These are phyloP conservation scores for Pseudocercospora ulei DNA, from an alignment of 2,329 filamentous ascomycete genomes.

Conservation along the genomic window DNA sequence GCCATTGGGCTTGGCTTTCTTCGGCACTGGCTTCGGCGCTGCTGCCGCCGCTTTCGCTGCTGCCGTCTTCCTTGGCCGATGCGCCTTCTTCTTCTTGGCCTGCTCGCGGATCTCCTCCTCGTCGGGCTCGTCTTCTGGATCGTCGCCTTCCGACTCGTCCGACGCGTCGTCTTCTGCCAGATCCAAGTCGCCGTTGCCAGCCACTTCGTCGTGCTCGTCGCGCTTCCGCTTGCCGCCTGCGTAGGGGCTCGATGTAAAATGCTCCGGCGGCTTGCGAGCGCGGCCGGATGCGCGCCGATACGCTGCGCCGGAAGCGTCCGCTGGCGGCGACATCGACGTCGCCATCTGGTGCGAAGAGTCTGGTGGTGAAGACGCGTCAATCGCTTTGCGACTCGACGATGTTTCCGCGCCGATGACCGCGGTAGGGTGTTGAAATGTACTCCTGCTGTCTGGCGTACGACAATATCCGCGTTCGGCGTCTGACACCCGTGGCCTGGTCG, in stretches of 20 bases:
- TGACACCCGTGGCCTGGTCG: too few relatives aligned
- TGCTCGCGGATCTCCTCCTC: slow-evolving; percentile 44
- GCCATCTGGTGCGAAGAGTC: slow-evolving; percentile 12
- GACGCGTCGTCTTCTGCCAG: slow-evolving; percentile 27
- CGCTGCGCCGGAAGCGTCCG: slow-evolving; percentile 40
- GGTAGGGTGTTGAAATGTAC: too few relatives aligned
- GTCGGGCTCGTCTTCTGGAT: slow-evolving; percentile 37
- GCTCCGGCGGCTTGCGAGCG: slow-evolving; percentile 32
- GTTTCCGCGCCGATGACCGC: too few relatives aligned
- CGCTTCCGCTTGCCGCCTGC: slow-evolving; percentile 43
- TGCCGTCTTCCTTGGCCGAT: slow-evolving; percentile 25
- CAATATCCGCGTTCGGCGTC: too few relatives aligned
- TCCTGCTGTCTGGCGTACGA: too few relatives aligned
- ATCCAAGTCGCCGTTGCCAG: slow-evolving; percentile 32
- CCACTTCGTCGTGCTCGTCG: slow-evolving; percentile 32
- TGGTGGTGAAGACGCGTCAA: slow-evolving; percentile 1
- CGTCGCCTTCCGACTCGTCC: slow-evolving; percentile 32
- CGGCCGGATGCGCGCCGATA: slow-evolving; percentile 55
- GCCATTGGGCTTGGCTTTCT: slow-evolving; percentile 48
- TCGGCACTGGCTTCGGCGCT: slow-evolving; percentile 37
- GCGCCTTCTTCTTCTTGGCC: slow-evolving; percentile 16
- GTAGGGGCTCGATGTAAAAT: slow-evolving; percentile 27
- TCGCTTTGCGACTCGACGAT: slow-evolving; percentile 1
- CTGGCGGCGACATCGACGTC: slow-evolving; percentile 20
- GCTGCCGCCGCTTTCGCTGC: slow-evolving; percentile 29